A percentile compares a stretch with the other conserved stretches of the same genome.
Evolutionary conservation across 2,329 filamentous ascomycete species (phyloP).

Genomic region (Cladosporium austrohemisphaericum): DNA sequence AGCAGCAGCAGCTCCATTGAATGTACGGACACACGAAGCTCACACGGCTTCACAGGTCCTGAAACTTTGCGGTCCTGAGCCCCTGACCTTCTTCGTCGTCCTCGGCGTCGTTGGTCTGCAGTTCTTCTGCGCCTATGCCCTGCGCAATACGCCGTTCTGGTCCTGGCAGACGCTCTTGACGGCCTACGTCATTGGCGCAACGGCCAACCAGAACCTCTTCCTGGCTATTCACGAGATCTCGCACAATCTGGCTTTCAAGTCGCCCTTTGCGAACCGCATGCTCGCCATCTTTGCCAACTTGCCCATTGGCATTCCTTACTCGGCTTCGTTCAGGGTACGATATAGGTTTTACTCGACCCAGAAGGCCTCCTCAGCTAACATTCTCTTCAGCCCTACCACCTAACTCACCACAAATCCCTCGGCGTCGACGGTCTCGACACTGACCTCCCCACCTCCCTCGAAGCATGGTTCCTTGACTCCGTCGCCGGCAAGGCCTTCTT

Average conservation of each 20-base stretch:
- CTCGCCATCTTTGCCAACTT: conserved; percentile 92
- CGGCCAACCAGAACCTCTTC: conserved; percentile 97
- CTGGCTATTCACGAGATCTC: conserved; percentile 98
- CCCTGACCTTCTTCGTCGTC: conserved; percentile 92
- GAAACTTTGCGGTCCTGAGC: conserved; percentile 94
- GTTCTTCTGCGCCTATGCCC: conserved; percentile 68
- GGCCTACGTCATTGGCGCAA: conserved; percentile 88
- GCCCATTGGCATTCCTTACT: conserved; percentile 93
- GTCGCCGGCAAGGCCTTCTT: conserved; percentile 97
- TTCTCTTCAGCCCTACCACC: conserved; percentile 74
- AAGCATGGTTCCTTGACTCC: conserved; percentile 90
- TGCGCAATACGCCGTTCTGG: conserved; percentile 73
- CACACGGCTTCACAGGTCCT: conserved; percentile 61
- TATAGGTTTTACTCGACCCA: no score
- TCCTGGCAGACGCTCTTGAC: conserved; percentile 82
- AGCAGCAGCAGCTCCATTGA: neutral
- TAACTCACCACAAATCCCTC: conserved; percentile 98
- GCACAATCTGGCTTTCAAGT: conserved; percentile 92
- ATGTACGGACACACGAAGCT: conserved; percentile 4
- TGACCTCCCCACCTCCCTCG: conserved; percentile 85
- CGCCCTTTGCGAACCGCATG: conserved; percentile 72
- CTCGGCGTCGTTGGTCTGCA: conserved; percentile 79
- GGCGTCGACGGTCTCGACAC: conserved; percentile 95
- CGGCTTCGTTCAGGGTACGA: conserved; percentile 83
- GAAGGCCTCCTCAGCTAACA: no score